phyloP scores from a whole-genome alignment of 2,329 filamentous ascomycete species.

The Fusarium chaquense region DNA sequence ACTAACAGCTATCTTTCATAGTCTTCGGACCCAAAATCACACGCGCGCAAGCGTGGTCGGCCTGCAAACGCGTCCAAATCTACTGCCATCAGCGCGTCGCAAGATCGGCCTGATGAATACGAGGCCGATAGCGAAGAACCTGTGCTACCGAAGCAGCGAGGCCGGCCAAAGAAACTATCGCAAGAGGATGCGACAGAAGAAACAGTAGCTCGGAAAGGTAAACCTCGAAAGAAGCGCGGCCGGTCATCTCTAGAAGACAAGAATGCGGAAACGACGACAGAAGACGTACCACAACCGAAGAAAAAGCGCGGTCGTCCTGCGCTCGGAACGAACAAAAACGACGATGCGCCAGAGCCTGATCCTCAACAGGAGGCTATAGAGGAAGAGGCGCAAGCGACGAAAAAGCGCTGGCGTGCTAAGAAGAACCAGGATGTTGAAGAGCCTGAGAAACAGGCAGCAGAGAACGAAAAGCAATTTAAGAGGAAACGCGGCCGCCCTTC shows the following conservation, averaged over 20 bases:
- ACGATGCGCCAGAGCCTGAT: neutral
- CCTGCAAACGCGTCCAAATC: slow-evolving; percentile 57
- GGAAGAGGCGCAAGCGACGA: slow-evolving; percentile 48
- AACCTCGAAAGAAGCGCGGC: slow-evolving; percentile 47
- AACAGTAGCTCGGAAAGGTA: slow-evolving; percentile 20
- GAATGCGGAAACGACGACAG: slow-evolving; percentile 17
- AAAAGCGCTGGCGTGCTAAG: slow-evolving; percentile 53
- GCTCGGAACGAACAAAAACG: slow-evolving; percentile 30
- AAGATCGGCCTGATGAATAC: slow-evolving; percentile 40
- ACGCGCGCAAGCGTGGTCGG: slow-evolving; percentile 60
- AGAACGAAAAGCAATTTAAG: neutral
- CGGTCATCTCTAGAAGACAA: slow-evolving; percentile 43
- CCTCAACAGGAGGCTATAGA: slow-evolving; percentile 20
- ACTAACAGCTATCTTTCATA: slow-evolving; percentile 13
- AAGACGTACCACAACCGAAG: slow-evolving; percentile 48
- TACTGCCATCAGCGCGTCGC: slow-evolving; percentile 44
- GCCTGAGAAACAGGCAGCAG: neutral
- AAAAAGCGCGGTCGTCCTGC: slow-evolving; percentile 54
- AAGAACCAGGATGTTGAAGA: slow-evolving; percentile 20
- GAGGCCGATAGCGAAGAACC: slow-evolving; percentile 46
- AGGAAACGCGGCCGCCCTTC: neutral
- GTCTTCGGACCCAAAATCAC: slow-evolving; percentile 47
- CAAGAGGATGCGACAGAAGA: slow-evolving; percentile 17
- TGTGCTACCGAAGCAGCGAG: slow-evolving; percentile 40
- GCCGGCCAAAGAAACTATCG: slow-evolving; percentile 29